Base-by-base conservation (phyloP, 2,329 filamentous ascomycete species). In the Fusarium chuoi region DNA sequence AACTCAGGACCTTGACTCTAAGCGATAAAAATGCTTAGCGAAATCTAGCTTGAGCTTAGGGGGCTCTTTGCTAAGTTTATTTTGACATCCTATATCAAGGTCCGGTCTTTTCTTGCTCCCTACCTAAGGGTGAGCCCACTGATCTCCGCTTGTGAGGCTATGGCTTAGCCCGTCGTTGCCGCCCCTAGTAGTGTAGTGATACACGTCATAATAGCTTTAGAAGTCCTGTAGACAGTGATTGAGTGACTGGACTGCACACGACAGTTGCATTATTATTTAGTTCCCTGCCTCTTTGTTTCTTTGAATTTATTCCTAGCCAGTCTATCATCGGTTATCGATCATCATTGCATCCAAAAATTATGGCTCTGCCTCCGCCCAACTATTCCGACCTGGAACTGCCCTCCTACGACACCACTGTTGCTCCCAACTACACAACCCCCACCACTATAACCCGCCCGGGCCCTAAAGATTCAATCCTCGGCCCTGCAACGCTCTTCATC, bases 401-500 rank as follows among this genome's bases (percentile, higher is more conserved):
- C 6, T 75, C 79, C 22, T 80, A 80, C 66, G 65, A 73, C 39
- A 72, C 71, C 65, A 44, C 62, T 42, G 62, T 42, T 36, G 59
- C 65, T 61, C 54, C 63, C 22, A 38, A 58, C 18, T 57, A 51
- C 20, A 58, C 51, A 48, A 60, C 57, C 39, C 41, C 62, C 15
- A 38, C 38, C 41, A 35, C 60, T 63, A 59, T 65, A 39, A 60
- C 66, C 41, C 67, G 46, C 55, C n/a, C n/a, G n/a, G n/a, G n/a
- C n/a, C 58, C 67, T 28, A 24, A 61, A 35, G 61, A 42, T 55
- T 26, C 67, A 13, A 59, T 75, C 30, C 66, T 80, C 18, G 78
- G 78, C 30, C 82, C 81, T 24, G 77, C 78, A 9, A 82, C 81
- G 3, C 78, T 83, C 42, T 77, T 79, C 59, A 70, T 81, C 22